phyloP scores from a whole-genome alignment of 2,329 filamentous ascomycete species.

The Corniculantispora saksenae region DNA sequence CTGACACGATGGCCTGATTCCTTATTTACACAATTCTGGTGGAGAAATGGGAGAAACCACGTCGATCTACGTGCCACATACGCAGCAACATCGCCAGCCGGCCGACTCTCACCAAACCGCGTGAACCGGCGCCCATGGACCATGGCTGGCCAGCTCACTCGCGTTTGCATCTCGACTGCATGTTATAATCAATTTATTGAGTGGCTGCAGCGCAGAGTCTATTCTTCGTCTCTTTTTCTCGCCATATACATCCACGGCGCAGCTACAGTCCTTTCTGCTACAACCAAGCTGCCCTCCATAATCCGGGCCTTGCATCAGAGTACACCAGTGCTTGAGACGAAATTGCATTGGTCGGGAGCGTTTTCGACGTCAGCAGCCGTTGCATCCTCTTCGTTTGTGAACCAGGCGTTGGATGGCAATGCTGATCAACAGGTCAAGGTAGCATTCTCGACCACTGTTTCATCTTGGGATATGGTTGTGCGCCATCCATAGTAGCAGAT shows the following conservation, averaged over 20 bases:
- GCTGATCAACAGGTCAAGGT: slow-evolving; percentile 28
- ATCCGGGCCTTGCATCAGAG: background rate
- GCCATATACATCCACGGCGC: too few relatives aligned
- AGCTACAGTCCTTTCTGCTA: background rate
- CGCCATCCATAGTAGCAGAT: background rate
- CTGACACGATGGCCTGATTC: background rate
- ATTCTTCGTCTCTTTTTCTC: too few relatives aligned
- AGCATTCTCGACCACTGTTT: background rate
- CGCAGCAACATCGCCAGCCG: too few relatives aligned
- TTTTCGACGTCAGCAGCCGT: background rate
- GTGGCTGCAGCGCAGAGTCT: too few relatives aligned
- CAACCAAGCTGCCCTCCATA: background rate
- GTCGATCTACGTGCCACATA: too few relatives aligned
- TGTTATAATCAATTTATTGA: too few relatives aligned
- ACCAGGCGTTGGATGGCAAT: slow-evolving; percentile 15
- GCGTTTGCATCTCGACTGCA: too few relatives aligned
- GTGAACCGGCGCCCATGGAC: too few relatives aligned
- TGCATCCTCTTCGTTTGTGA: background rate
- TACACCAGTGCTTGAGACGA: background rate
- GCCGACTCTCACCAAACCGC: too few relatives aligned
- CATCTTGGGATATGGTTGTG: background rate
- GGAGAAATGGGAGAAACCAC: too few relatives aligned
- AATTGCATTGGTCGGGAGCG: background rate
- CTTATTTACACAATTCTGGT: background rate
- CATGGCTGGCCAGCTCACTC: too few relatives aligned